Percentiles rank a stretch among this genome's conserved stretches.
phyloP scores from a whole-genome alignment of 2,329 filamentous ascomycete genomes.

The Lecanosticta acicola region DNA sequence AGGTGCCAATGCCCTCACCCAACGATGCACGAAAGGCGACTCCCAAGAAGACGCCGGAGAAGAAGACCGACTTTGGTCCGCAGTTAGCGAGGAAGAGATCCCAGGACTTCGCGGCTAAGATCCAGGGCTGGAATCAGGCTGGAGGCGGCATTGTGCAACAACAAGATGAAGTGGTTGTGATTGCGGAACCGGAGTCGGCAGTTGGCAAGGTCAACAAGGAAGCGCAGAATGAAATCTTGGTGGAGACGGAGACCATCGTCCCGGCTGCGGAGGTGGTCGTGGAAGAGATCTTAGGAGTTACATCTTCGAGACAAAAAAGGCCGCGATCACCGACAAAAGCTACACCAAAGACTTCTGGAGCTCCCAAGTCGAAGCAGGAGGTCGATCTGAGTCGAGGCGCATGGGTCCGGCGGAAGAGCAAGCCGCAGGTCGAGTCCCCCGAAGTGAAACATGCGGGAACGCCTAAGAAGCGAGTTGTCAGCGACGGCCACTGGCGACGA shows the following conservation, averaged over 20 bases:
- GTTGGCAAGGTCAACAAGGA: conserved; percentile 1
- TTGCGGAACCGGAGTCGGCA: conserved; percentile 11
- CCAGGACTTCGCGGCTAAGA: conserved; percentile 32
- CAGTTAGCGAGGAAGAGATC: conserved; percentile 26
- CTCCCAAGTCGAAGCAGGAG: conserved; percentile 23
- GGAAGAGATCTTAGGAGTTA: conserved; percentile 6
- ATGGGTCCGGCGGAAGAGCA: conserved; percentile 34
- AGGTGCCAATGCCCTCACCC: conserved; percentile 27
- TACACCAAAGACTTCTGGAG: conserved; percentile 5
- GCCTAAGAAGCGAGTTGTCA: conserved; percentile 87
- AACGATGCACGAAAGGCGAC: conserved; percentile 18
- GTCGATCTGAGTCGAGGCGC: conserved; percentile 32
- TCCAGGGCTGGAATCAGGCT: conserved; percentile 29
- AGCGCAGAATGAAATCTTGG: conserved; percentile 16
- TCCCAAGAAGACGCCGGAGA: conserved; percentile 27
- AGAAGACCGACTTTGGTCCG: conserved; percentile 26
- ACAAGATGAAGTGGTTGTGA: conserved; percentile 26
- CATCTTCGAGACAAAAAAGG: not conserved
- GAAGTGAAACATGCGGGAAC: conserved; percentile 51
- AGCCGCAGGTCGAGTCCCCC: conserved; percentile 36
- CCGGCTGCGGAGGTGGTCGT: conserved; percentile 12
- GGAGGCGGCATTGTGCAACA: conserved; percentile 26
- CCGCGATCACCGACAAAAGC: conserved; percentile 4
- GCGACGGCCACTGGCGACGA: conserved; percentile 75
- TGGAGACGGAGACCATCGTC: conserved; percentile 16